phyloP scores from a whole-genome alignment of 495 filamentous ascomycete genomes.

The Echria macrotheca region DNA sequence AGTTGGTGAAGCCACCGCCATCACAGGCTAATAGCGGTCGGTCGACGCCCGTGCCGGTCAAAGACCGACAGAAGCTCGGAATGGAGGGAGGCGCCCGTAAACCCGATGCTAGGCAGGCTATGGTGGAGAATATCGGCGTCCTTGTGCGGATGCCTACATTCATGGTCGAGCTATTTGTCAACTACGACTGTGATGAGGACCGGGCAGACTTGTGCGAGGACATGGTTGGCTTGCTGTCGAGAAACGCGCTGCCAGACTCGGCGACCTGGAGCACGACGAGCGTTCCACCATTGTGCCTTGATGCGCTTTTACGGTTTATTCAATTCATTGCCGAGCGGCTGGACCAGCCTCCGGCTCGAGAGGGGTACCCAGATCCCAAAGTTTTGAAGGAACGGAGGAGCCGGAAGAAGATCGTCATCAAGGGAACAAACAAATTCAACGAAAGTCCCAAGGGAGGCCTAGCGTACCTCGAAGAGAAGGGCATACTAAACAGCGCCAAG shows the following conservation, averaged over 20 bases:
- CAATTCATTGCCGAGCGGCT: conserved; percentile 86
- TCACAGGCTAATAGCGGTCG: conserved; percentile 76
- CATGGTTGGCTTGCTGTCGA: conserved; percentile 83
- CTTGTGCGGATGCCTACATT: conserved; percentile 87
- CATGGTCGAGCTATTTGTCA: conserved; percentile 92
- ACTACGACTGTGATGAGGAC: conserved; percentile 96
- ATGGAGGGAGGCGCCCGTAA: conserved; percentile 88
- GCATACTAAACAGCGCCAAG: conserved; percentile 70
- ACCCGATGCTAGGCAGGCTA: conserved; percentile 92
- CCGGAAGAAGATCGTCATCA: conserved; percentile 82
- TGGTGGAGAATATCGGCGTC: conserved; percentile 94
- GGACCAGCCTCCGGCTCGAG: conserved; percentile 57
- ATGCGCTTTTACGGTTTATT: conserved; percentile 83
- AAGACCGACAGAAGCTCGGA: conserved; percentile 87
- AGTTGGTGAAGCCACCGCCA: conserved; percentile 73
- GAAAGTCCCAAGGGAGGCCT: conserved; percentile 88
- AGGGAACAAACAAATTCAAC: conserved; percentile 88
- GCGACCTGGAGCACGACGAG: conserved; percentile 99
- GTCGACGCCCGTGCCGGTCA: conserved; percentile 87
- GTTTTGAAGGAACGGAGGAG: conserved; percentile 61
- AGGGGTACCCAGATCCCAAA: conserved; percentile 62
- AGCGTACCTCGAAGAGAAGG: conserved; percentile 74
- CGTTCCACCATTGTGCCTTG: conserved; percentile 89
- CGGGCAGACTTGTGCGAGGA: conserved; percentile 91
- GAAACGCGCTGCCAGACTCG: conserved; percentile 94